phyloP scores from a whole-genome alignment of 179 eudicot species.

The Silene coronaria region DNA sequence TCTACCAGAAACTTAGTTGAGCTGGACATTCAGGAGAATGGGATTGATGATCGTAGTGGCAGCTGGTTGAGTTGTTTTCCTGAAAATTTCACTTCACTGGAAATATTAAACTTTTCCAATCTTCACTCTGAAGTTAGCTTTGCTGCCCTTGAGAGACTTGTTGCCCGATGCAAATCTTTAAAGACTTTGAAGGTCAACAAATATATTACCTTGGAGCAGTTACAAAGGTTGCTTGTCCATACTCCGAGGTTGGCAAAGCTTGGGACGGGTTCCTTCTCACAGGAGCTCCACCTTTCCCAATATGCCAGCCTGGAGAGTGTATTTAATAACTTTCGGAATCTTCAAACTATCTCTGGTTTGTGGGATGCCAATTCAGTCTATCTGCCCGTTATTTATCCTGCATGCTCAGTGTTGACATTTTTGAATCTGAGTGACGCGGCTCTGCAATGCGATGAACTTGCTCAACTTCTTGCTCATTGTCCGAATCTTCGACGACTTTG shows the following conservation, averaged over 20 bases:
- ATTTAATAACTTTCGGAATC: conserved; percentile 49
- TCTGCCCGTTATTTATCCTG: conserved; percentile 56
- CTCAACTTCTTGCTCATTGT: conserved; percentile 60
- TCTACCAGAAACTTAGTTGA: conserved; percentile 70
- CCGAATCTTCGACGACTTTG: conserved; percentile 74
- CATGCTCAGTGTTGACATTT: conserved; percentile 55
- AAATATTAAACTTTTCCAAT: conserved; percentile 66
- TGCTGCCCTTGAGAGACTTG: conserved; percentile 61
- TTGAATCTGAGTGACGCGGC: conserved; percentile 66
- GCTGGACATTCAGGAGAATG: conserved; percentile 83
- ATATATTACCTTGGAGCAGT: conserved; percentile 52
- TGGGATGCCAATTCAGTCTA: conserved; percentile 51
- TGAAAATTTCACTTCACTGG: conserved; percentile 55
- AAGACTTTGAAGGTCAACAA: conserved; percentile 63
- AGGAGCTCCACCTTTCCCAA: conserved; percentile 50
- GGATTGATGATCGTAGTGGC: conserved; percentile 60
- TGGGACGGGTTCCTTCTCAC: conserved; percentile 72
- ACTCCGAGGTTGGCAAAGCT: conserved; percentile 66
- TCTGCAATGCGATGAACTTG: conserved; percentile 53
- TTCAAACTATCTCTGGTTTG: conserved; percentile 59
- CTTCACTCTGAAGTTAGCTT: conserved; percentile 59
- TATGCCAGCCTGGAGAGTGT: conserved; percentile 39
- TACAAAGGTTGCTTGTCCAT: conserved; percentile 50
- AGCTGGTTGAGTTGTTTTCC: conserved; percentile 85
- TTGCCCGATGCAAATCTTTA: conserved; percentile 57